Evolutionary conservation across 352 stramenopile genomes (phyloP), one percentile per base, ranked within the genome.

Genomic region (Phytophthora cactorum): DNA sequence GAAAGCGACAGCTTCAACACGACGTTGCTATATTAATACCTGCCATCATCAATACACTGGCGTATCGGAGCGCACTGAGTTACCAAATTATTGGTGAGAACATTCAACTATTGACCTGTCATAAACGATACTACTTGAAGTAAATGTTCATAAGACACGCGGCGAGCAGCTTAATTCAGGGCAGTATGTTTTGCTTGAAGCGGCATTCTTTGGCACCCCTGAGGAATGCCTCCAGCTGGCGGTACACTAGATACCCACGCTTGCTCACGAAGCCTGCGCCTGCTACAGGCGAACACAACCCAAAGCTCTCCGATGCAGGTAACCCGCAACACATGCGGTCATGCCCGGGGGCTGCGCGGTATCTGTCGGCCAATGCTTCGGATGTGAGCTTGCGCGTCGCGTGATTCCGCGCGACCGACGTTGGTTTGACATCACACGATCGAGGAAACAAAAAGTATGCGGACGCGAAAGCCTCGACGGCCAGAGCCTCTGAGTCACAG

Each of bases 351-450:
- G n/a, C n/a, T n/a, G 34, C 25, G 14, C 41, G 51, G 50, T 57
- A 66, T 61, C 56, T 66, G 63, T 61, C 49, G 52, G 25, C 49
- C 38, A 61, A n/a, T 54, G 38, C 44, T 66, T 62, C 38, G 36
- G 46, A 39, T 56, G 17, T 17, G 31, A 43, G 12, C 66, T 70
- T 73, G 66, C 66, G 66, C 66, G 59, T 69, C 66, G 17, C 11
- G 46, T 73, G 66, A 73, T 66, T 55, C 41, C 31, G 29, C 36
- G 22, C 57, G 27, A 32, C 55, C 36, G 34, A 56, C 41, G 41
- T 62, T 49, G 59, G 66, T 69, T 73, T 73, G 59, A 69, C 66
- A 73, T 52, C 7, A 25, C 28, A 10, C 9, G 39, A 46, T 44
- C 54, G 61, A 60, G 43, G 49, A 50, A 64, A 63, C 45, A 52